These are phyloP conservation scores for Tuber borchii DNA, from an alignment of 495 filamentous ascomycete species.

Conservation along the genomic window DNA sequence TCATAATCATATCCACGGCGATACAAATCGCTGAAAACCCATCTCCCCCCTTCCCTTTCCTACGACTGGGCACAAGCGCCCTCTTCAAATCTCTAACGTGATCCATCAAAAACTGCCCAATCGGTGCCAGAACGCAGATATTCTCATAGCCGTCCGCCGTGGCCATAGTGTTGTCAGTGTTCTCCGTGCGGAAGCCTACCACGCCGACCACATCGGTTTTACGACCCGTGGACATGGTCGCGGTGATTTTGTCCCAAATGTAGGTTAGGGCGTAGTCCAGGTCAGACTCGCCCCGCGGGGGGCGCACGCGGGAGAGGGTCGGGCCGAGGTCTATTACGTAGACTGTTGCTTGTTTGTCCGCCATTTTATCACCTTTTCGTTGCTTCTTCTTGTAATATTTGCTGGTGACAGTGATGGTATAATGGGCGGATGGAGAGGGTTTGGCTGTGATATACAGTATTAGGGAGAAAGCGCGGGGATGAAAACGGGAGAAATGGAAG, in stretches of 20 bases:
- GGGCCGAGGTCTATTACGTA: slow-evolving; percentile 82
- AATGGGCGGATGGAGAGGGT: background rate
- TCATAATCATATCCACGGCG: slow-evolving; percentile 77
- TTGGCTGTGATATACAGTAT: background rate
- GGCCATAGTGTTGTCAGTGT: slow-evolving; percentile 61
- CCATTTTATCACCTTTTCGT: slow-evolving; percentile 52
- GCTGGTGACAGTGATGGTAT: background rate
- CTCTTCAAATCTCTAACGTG: slow-evolving; percentile 59
- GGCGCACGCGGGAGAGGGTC: slow-evolving; percentile 69
- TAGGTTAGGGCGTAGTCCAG: slow-evolving; percentile 87
- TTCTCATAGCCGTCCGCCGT: slow-evolving; percentile 60
- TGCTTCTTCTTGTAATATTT: no score
- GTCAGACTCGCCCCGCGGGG: slow-evolving; percentile 71
- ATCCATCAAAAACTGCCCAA: slow-evolving; percentile 70
- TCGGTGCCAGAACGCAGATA: slow-evolving; percentile 64
- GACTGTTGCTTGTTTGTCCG: slow-evolving; percentile 86
- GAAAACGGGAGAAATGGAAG: background rate
- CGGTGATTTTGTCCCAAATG: slow-evolving; percentile 92
- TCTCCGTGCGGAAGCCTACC: slow-evolving; percentile 74
- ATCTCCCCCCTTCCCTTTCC: slow-evolving; percentile 63
- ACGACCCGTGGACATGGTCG: slow-evolving; percentile 66
- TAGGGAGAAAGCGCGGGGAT: background rate
- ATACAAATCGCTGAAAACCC: slow-evolving; percentile 80
- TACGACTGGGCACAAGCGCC: slow-evolving; percentile 55
- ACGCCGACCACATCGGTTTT: slow-evolving; percentile 77